Percentiles rank a stretch among this genome's conserved stretches.
Evolutionary conservation across 2,329 filamentous ascomycete species (phyloP).

Genomic region (Ascochyta koolunga): DNA sequence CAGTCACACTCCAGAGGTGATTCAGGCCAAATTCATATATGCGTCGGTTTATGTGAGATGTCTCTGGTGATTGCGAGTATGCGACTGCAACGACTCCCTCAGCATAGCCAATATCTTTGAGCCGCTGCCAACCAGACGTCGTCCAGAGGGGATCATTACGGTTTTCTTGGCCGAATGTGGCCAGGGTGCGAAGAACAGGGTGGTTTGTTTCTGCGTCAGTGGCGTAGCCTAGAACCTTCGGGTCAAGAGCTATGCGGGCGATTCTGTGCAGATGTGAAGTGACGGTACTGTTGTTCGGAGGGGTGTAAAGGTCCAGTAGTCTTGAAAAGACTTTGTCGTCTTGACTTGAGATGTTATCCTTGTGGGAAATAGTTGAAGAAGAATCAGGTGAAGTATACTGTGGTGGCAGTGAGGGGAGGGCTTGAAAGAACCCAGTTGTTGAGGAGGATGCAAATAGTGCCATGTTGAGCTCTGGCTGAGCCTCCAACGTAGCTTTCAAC

Average conservation of each 20-base stretch:
- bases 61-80: constrained; percentile 60
- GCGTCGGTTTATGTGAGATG: constrained; percentile 57
- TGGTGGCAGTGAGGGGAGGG: constrained; percentile 31
- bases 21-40: constrained; percentile 64
- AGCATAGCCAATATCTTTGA: constrained; percentile 64
- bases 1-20: constrained; percentile 66
- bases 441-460: constrained; percentile 29
- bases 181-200: constrained; percentile 65
- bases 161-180: constrained; percentile 65
- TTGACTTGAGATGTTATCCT: not conserved
- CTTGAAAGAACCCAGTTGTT: constrained; percentile 42
- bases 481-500: constrained; percentile 10
- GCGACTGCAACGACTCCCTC: constrained; percentile 66
- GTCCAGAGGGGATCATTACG: constrained; percentile 64
- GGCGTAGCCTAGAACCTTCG: constrained; percentile 18
- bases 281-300: constrained; percentile 14
- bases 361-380: not conserved
- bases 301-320: constrained; percentile 34
- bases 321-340: constrained; percentile 34
- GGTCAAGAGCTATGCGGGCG: constrained; percentile 27
- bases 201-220: constrained; percentile 69
- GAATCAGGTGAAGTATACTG: constrained; percentile 27
- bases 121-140: constrained; percentile 68
- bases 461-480: constrained; percentile 26
- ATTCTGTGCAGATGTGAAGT: constrained; percentile 27